Conservation (phyloP, 164 flowering plant genomes). For the Euptelea pleiosperma region DNA sequence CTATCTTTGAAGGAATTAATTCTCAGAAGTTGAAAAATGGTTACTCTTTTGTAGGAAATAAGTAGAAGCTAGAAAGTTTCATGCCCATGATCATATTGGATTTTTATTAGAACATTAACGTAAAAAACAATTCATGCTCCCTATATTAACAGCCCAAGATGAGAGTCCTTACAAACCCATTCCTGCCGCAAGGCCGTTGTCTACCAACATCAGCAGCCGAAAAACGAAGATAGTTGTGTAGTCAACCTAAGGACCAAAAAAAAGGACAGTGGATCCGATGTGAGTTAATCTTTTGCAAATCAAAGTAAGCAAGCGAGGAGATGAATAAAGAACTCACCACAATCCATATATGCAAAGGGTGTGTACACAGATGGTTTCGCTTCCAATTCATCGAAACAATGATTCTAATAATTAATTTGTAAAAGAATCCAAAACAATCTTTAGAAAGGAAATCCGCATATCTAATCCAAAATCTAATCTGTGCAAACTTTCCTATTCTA, state of each 20-base stretch:
- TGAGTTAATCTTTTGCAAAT: not conserved
- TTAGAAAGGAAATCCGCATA: no score
- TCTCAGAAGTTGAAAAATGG: no score
- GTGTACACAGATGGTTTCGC: constrained; percentile 66
- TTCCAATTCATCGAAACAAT: constrained; percentile 87
- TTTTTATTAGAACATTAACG: not conserved
- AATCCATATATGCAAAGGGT: constrained; percentile 96
- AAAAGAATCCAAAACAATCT: constrained; percentile 28
- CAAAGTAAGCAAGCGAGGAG: not conserved
- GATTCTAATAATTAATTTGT: constrained; percentile 41
- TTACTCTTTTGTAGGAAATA: no score
- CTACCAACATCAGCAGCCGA: constrained; percentile 92
- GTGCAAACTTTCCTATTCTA: no score
- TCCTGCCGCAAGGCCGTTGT: constrained; percentile 91
- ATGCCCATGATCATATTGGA: no score
- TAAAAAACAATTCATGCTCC: not conserved
- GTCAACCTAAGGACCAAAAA: constrained; percentile 66
- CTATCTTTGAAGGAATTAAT: no score
- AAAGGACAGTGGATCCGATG: not conserved
- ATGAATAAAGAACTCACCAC: constrained; percentile 62
- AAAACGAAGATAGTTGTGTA: constrained; percentile 85
- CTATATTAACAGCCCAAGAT: not conserved
- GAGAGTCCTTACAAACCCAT: constrained; percentile 86
- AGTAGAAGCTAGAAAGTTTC: no score
- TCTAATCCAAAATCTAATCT: no score